These are phyloP conservation scores for Aureobasidium sp. DNA, from an alignment of 2,329 filamentous ascomycete species.

Conservation along the genomic window DNA sequence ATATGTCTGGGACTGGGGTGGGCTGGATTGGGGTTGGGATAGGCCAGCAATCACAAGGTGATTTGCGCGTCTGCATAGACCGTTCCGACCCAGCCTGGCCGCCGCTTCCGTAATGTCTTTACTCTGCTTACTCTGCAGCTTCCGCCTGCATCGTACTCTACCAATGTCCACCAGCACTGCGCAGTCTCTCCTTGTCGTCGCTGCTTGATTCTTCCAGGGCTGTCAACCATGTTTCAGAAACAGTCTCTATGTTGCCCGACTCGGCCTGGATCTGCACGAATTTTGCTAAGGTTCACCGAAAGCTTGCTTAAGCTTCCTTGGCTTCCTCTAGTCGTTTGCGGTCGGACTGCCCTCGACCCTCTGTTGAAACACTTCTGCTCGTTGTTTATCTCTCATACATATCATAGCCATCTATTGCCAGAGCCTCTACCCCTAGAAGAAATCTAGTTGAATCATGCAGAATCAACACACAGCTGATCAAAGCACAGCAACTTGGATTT, in stretches of 20 bases:
- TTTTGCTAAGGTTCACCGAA: neutral
- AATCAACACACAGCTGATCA: neutral
- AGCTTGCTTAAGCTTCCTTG: constrained; percentile 11
- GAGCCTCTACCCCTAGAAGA: neutral
- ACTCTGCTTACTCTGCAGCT: neutral
- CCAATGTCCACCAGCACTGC: neutral
- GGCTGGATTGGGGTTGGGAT: constrained; percentile 6
- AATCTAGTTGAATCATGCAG: neutral
- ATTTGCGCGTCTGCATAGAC: neutral
- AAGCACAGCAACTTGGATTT: neutral
- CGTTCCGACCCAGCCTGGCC: neutral
- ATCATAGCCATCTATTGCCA: neutral
- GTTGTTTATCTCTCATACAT: neutral
- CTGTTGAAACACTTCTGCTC: neutral
- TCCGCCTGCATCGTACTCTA: neutral
- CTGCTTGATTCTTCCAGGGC: neutral
- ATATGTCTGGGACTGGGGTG: constrained; percentile 5
- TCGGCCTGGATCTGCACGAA: neutral
- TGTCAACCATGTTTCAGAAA: neutral
- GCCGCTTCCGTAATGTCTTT: neutral
- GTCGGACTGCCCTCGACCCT: constrained; percentile 1
- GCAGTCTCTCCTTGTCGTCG: neutral
- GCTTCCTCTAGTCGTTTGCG: neutral
- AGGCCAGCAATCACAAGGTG: neutral
- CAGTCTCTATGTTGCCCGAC: neutral